phyloP scores from a whole-genome alignment of 352 stramenopile genomes.

The Phytophthora citricola region DNA sequence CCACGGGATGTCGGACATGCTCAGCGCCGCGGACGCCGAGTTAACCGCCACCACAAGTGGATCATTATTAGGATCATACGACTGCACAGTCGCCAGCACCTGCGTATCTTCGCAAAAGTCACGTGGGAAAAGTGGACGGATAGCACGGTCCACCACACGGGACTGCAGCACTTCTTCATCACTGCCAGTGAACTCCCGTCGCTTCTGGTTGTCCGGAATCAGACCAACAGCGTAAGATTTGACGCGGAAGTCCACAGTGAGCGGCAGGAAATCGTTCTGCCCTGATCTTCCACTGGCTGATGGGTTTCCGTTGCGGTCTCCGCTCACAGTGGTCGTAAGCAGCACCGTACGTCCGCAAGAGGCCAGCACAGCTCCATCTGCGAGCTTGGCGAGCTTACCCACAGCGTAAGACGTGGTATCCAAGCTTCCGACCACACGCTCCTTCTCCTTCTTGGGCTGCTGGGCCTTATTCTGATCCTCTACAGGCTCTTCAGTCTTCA shows the following conservation, averaged over 20 bases:
- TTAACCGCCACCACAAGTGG: slow-evolving; percentile 91
- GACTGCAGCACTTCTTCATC: slow-evolving; percentile 97
- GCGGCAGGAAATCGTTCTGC: slow-evolving; percentile 82
- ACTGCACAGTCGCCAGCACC: slow-evolving; percentile 91
- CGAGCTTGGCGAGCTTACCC: slow-evolving; percentile 84
- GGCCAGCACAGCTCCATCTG: slow-evolving; percentile 86
- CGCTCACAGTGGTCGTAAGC: slow-evolving; percentile 86
- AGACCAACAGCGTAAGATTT: slow-evolving; percentile 86
- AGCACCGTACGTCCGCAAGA: slow-evolving; percentile 87
- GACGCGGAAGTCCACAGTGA: slow-evolving; percentile 95
- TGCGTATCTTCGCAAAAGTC: slow-evolving; percentile 97
- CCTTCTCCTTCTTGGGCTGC: slow-evolving; percentile 25
- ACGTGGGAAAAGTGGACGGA: slow-evolving; percentile 95
- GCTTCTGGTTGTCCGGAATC: slow-evolving; percentile 89
- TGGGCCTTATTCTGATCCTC: slow-evolving; percentile 10
- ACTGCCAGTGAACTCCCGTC: slow-evolving; percentile 89
- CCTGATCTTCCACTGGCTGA: slow-evolving; percentile 15
- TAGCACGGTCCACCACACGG: slow-evolving; percentile 95
- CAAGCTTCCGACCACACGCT: slow-evolving; percentile 53
- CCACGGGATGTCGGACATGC: slow-evolving; percentile 90
- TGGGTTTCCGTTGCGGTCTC: slow-evolving; percentile 44
- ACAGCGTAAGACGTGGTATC: slow-evolving; percentile 68
- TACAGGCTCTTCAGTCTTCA: slow-evolving; percentile 9
- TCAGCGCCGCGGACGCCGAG: slow-evolving; percentile 86
- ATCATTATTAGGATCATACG: slow-evolving; percentile 85